Base-by-base conservation (phyloP, 768 basidiomycete species). In the Mycena leptocephala region DNA sequence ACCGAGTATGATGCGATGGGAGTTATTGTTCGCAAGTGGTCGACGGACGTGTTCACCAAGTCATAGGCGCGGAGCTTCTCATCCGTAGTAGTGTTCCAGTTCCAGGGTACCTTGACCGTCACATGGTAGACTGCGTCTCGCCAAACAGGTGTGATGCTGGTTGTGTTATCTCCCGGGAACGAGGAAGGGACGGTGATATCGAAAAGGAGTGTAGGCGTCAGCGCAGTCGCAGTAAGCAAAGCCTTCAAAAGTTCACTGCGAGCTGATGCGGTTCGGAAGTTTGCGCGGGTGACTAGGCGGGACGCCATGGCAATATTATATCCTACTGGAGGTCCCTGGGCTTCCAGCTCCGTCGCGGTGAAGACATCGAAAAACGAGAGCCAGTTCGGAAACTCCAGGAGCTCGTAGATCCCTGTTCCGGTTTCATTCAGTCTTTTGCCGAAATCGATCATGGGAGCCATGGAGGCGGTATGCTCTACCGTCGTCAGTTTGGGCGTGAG, bases 401-500 rank as follows among this genome's bases (percentile, higher is more conserved):
- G 3, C 11, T 59, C 7, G 41, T 46, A 70, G 28, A 46, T 3
- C 8, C 69, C 58, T 5, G 58, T 22, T 5, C 69, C 69, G n/a
- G 58, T 70, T 32, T 59, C 61, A n/a, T 62, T 71, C 35, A 48
- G 20, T 30, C 58, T 32, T 72, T 63, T 51, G 16, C 79, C 79
- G 43, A 80, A 74, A 2, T 80, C 63, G 26, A 80, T 39, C 55
- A 80, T 55, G 24, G 79, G 77, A 20, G 51, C 74, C 81, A 86
- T 81, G 22, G 84, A 84, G 14, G 62, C 67, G 32, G 78, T 63
- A 18, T 85, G 84, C 48, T 81, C 81, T 1, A 61, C 72, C n/a
- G 74, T 32, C 62, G 66, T 76, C 6, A 86, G 72, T 33, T 80
- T 79, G 3, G 85, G 84, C 59, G 79, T 85, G n/a, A 85, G 82